These are phyloP conservation scores for Cyclocybe aegerita DNA, from an alignment of 768 basidiomycete genomes.

Conservation along the genomic window DNA sequence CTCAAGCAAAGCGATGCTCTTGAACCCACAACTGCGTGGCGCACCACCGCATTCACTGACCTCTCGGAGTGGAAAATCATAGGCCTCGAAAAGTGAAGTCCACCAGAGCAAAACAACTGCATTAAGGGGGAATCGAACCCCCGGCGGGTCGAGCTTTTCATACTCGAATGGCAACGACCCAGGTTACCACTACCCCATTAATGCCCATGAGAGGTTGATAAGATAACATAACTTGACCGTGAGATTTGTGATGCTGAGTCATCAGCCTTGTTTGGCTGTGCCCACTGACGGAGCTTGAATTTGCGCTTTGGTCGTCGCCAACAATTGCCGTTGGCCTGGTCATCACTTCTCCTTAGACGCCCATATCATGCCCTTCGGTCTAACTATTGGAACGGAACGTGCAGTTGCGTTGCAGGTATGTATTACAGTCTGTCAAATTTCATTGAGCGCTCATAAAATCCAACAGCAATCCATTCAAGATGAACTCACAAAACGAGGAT, in stretches of 20 bases:
- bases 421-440: background rate
- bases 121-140: conserved; percentile 81
- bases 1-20: no score
- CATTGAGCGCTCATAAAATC: conserved; percentile 15
- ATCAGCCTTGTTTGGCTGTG: conserved; percentile 10
- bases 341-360: conserved; percentile 25
- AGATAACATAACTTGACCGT: background rate
- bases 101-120: conserved; percentile 29
- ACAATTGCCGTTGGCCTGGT: conserved; percentile 12
- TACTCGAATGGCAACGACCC: conserved; percentile 21
- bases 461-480: conserved; percentile 73
- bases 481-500: conserved; percentile 75
- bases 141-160: conserved; percentile 63
- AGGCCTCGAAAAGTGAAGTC: background rate
- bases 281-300: conserved; percentile 29
- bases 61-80: background rate
- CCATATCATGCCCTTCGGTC: conserved; percentile 66
- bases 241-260: conserved; percentile 3
- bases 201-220: conserved; percentile 17
- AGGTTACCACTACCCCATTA: conserved; percentile 30
- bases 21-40: no score
- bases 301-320: conserved; percentile 12
- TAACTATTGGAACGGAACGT: conserved; percentile 78
- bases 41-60: background rate
- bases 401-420: conserved; percentile 68